Conservation (phyloP, 1,139 yeast genomes). For the Geotrichum phurueaensis region DNA sequence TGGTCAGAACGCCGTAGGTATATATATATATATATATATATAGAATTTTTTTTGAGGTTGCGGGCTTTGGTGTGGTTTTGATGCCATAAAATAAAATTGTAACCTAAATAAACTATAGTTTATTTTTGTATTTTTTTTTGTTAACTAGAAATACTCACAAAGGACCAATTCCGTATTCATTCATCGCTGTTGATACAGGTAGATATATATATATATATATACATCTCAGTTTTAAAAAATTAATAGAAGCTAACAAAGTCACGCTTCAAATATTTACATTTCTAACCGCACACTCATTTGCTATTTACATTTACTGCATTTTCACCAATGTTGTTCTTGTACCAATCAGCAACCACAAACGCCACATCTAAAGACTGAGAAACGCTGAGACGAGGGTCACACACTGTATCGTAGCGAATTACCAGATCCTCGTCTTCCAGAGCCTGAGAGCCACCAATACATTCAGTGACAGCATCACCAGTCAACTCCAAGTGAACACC, state of each 20-base stretch:
- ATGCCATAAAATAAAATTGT: too few relatives aligned
- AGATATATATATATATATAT: background rate
- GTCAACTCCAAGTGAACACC: constrained; percentile 43
- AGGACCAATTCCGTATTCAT: background rate
- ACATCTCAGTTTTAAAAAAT: background rate
- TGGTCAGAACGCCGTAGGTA: too few relatives aligned
- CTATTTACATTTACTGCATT: background rate
- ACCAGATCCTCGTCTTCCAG: constrained; percentile 39
- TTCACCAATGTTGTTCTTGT: constrained; percentile 15
- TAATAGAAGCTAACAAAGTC: background rate
- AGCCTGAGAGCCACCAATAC: constrained; percentile 42
- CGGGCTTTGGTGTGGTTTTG: too few relatives aligned
- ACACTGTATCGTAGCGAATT: constrained; percentile 40
- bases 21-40: too few relatives aligned
- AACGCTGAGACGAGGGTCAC: constrained; percentile 41
- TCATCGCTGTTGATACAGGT: background rate
- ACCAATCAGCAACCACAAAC: constrained; percentile 39
- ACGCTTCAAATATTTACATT: background rate
- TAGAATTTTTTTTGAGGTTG: too few relatives aligned
- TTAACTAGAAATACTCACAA: background rate
- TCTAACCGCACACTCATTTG: background rate
- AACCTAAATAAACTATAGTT: too few relatives aligned
- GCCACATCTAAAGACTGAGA: constrained; percentile 42
- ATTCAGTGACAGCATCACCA: constrained; percentile 43
- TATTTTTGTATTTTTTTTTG: too few relatives aligned